Evolutionary conservation across 441 rosid species (phyloP).

Genomic region (Pelargonium citronellum): DNA sequence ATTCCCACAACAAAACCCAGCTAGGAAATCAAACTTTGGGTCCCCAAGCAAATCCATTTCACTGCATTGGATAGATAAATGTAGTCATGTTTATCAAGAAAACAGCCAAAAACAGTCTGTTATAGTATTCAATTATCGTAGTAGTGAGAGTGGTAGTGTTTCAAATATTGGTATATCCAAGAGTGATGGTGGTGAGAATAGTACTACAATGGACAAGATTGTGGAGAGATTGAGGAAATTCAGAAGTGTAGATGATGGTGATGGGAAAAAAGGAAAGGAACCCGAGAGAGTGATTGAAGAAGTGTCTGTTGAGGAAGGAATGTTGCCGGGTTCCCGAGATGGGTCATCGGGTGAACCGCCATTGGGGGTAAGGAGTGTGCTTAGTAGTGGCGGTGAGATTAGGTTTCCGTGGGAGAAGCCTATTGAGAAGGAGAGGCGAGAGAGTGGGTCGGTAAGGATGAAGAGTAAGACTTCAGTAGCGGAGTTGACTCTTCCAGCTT

Average conservation of each 20-base stretch:
- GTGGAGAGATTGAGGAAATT: slow-evolving; percentile 68
- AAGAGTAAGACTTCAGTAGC: slow-evolving; percentile 63
- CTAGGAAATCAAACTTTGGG: slow-evolving; percentile 23
- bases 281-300: slow-evolving; percentile 52
- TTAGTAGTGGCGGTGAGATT: slow-evolving; percentile 44
- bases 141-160: slow-evolving; percentile 18
- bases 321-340: slow-evolving; percentile 53
- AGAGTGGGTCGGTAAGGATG: slow-evolving; percentile 46
- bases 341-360: slow-evolving; percentile 51
- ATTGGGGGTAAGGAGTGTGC: slow-evolving; percentile 35
- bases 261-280: slow-evolving; percentile 26
- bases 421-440: slow-evolving; percentile 33
- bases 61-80: slow-evolving; percentile 24
- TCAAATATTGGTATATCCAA: slow-evolving; percentile 27
- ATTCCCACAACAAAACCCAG: slow-evolving; percentile 21
- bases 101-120: slow-evolving; percentile 28
- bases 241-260: slow-evolving; percentile 52
- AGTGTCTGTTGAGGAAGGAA: slow-evolving; percentile 68
- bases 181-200: slow-evolving; percentile 26
- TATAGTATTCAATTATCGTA: slow-evolving; percentile 29
- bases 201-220: slow-evolving; percentile 75
- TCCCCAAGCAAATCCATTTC: slow-evolving; percentile 22
- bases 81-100: slow-evolving; percentile 30
- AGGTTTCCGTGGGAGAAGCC: slow-evolving; percentile 83
- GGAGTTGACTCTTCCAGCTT: slow-evolving; percentile 63